phyloP scores from a whole-genome alignment of 2,329 filamentous ascomycete genomes.

The Aspergillus glaucus region DNA sequence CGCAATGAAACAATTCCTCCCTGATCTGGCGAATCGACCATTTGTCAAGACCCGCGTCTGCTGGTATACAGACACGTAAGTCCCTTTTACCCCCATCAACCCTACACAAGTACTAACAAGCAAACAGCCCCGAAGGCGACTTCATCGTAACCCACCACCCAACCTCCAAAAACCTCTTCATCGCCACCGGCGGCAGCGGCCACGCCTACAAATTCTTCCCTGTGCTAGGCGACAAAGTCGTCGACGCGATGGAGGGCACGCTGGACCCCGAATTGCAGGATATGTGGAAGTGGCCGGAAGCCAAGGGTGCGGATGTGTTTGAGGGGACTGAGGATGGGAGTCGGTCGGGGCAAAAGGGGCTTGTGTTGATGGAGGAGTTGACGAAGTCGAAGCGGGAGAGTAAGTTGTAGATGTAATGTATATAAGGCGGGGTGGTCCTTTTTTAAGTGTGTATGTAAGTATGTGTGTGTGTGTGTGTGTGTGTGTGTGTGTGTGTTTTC shows the following conservation, averaged over 20 bases:
- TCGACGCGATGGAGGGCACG: slow-evolving; percentile 40
- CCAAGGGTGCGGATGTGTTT: slow-evolving; percentile 15
- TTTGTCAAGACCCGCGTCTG: slow-evolving; percentile 61
- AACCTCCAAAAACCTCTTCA: slow-evolving; percentile 43
- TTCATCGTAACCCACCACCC: slow-evolving; percentile 68
- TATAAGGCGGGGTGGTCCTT: too few species aligned
- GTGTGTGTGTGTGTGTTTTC: too few species aligned
- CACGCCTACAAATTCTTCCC: slow-evolving; percentile 52
- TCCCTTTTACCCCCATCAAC: slow-evolving; percentile 2
- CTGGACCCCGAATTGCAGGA: slow-evolving; percentile 36
- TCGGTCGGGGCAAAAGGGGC: slow-evolving; percentile 28
- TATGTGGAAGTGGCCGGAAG: slow-evolving; percentile 39
- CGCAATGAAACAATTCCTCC: slow-evolving; percentile 57
- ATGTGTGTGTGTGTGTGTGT: too few species aligned
- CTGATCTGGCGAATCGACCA: slow-evolving; percentile 53
- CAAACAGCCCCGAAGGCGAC: slow-evolving; percentile 52
- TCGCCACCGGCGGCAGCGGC: slow-evolving; percentile 49
- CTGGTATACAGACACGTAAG: slow-evolving; percentile 68
- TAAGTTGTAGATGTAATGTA: slow-evolving; percentile 13
- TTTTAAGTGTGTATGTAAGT: too few species aligned
- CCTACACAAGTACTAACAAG: neutral
- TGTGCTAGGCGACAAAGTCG: slow-evolving; percentile 47
- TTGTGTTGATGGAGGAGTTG: slow-evolving; percentile 34
- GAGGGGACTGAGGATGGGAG: slow-evolving; percentile 33
- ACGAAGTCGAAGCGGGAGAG: slow-evolving; percentile 21